A percentile compares a stretch with the other conserved stretches of the same genome.
phyloP scores from a whole-genome alignment of 2,329 filamentous ascomycete genomes.

The Grosmannia huntii region DNA sequence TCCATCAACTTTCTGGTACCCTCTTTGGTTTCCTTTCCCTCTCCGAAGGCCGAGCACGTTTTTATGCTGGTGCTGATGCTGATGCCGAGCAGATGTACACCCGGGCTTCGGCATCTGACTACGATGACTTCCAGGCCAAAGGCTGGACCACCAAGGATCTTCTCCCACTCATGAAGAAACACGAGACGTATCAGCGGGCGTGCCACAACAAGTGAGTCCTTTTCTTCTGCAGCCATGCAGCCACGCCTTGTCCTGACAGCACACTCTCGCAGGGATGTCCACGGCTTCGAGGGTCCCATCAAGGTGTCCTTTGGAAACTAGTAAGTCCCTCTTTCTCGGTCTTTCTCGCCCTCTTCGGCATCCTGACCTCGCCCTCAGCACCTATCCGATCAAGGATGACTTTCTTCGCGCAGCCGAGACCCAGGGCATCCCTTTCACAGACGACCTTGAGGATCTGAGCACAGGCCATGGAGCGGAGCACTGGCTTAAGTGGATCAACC shows the following conservation, averaged over 20 bases:
- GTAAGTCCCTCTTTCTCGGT: constrained; percentile 13
- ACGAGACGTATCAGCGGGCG: constrained; percentile 62
- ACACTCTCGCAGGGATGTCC: constrained; percentile 37
- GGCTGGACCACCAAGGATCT: constrained; percentile 70
- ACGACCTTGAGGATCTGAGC: constrained; percentile 61
- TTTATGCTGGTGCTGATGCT: too few species aligned
- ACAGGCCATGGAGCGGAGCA: constrained; percentile 64
- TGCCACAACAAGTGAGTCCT: constrained; percentile 39
- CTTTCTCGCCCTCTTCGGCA: not conserved
- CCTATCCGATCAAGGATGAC: constrained; percentile 71
- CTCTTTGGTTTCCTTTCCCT: not conserved
- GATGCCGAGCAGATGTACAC: constrained; percentile 46
- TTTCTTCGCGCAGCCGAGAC: constrained; percentile 62
- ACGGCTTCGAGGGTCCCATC: constrained; percentile 69
- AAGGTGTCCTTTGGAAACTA: constrained; percentile 75
- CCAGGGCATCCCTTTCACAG: constrained; percentile 61
- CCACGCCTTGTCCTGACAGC: not conserved
- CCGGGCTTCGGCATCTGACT: constrained; percentile 57
- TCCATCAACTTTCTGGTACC: constrained; percentile 61
- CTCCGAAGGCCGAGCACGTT: not conserved
- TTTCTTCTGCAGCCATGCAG: not conserved
- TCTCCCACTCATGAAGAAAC: constrained; percentile 65
- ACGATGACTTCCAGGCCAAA: constrained; percentile 67
- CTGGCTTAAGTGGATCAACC: constrained; percentile 66
- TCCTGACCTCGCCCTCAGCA: constrained; percentile 22